Conservation (phyloP, 2,329 filamentous ascomycete genomes). For the Diplocarpon mali region DNA sequence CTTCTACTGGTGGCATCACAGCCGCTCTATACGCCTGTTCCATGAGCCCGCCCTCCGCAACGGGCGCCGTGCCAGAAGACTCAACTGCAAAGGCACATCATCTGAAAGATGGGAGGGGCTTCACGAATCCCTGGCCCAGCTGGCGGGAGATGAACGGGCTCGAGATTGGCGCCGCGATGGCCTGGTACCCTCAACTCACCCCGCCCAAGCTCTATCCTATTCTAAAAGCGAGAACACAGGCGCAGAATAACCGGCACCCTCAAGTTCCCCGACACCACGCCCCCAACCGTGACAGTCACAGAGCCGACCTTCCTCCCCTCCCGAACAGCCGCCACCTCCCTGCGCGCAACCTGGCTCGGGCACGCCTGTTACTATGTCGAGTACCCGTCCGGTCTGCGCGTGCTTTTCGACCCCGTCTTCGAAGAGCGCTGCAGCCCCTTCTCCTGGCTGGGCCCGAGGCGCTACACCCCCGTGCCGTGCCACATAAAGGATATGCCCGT, state of each 20-base stretch:
- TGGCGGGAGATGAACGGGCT: conserved; percentile 30
- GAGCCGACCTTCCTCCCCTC: conserved; percentile 46
- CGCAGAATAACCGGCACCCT: conserved; percentile 16
- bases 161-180: conserved; percentile 29
- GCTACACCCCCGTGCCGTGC: conserved; percentile 71
- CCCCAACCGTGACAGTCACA: conserved; percentile 49
- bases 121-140: conserved; percentile 47
- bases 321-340: conserved; percentile 38
- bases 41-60: conserved; percentile 17
- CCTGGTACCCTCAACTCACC: conserved; percentile 10
- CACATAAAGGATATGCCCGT: conserved; percentile 65
- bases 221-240: conserved; percentile 4
- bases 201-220: neutral
- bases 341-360: conserved; percentile 88
- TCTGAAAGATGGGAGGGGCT: conserved; percentile 40
- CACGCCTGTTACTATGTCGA: conserved; percentile 92
- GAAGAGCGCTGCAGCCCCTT: conserved; percentile 77
- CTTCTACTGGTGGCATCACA: conserved; percentile 13
- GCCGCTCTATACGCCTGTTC: conserved; percentile 20
- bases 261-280: conserved; percentile 43
- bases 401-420: conserved; percentile 90
- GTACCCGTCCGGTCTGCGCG: conserved; percentile 73
- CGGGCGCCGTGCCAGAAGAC: conserved; percentile 23
- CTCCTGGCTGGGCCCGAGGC: conserved; percentile 56
- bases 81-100: conserved; percentile 38